Percentiles rank a stretch among this genome's conserved stretches.
Evolutionary conservation across 129 eudicot genomes (phyloP).

Genomic region (Saussurea involucrata): DNA sequence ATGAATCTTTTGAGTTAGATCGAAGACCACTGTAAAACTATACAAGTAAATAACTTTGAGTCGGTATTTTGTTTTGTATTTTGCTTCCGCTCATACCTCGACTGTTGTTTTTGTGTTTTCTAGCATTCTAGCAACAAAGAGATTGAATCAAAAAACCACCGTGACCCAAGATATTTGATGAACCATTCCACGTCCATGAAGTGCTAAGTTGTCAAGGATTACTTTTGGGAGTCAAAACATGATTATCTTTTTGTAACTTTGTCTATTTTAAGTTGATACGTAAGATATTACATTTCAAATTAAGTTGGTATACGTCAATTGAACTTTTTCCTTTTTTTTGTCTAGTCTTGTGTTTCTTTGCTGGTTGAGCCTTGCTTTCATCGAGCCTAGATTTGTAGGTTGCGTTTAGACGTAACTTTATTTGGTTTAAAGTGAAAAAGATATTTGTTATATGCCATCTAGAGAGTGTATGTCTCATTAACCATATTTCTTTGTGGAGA

Average conservation of each 20-base stretch:
- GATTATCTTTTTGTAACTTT: neutral
- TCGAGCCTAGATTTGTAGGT: neutral
- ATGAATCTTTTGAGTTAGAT: neutral
- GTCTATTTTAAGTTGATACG: neutral
- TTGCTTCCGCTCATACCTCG: neutral
- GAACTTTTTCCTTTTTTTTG: neutral
- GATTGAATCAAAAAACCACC: neutral
- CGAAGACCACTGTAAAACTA: too few relatives aligned
- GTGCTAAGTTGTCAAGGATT: neutral
- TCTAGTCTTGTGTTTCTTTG: neutral
- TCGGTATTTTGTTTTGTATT: too few relatives aligned
- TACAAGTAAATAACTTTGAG: too few relatives aligned
- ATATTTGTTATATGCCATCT: neutral
- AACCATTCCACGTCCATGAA: neutral
- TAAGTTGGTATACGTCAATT: neutral
- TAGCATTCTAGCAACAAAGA: neutral
- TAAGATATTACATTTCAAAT: neutral
- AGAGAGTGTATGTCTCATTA: neutral
- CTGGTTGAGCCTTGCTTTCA: neutral
- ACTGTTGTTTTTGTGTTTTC: neutral
- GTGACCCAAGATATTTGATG: neutral
- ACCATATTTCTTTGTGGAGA: neutral
- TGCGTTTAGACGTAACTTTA: neutral
- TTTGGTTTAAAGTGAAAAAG: neutral
- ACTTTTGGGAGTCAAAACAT: neutral